Evolutionary conservation across 2,329 filamentous ascomycete species (phyloP).

Genomic region (Graphilbum fragrans): DNA sequence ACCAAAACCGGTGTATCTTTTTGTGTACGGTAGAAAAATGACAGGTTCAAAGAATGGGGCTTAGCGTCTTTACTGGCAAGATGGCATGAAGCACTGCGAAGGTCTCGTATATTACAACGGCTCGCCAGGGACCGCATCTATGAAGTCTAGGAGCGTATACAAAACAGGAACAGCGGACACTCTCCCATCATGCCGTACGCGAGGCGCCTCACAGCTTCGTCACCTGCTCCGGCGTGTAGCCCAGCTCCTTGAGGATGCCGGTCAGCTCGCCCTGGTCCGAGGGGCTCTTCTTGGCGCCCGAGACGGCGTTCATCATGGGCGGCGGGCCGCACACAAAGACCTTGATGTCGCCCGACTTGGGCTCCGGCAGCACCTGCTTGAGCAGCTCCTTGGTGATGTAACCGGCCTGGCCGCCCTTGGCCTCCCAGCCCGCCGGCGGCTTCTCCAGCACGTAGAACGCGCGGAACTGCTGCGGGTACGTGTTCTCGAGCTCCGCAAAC

Average conservation of each 20-base stretch:
- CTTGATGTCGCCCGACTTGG: slow-evolving; percentile 87
- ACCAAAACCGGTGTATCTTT: background rate
- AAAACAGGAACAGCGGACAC: background rate
- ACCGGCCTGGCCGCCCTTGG: slow-evolving; percentile 68
- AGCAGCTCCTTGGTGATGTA: slow-evolving; percentile 82
- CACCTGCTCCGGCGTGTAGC: slow-evolving; percentile 58
- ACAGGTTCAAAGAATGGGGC: too few relatives aligned
- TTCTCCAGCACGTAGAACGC: slow-evolving; percentile 91
- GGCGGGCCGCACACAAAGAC: slow-evolving; percentile 93
- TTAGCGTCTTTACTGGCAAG: too few relatives aligned
- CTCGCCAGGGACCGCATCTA: too few relatives aligned
- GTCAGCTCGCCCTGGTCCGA: slow-evolving; percentile 84
- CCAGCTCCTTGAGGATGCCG: slow-evolving; percentile 56
- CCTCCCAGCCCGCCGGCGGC: slow-evolving; percentile 42
- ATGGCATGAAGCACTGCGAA: too few relatives aligned
- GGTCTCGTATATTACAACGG: too few relatives aligned
- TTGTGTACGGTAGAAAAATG: too few relatives aligned
- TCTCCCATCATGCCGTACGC: background rate
- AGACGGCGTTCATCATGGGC: slow-evolving; percentile 85
- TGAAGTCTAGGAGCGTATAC: too few relatives aligned
- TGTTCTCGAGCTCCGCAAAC: slow-evolving; percentile 80
- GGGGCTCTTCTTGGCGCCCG: slow-evolving; percentile 82
- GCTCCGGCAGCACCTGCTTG: slow-evolving; percentile 89
- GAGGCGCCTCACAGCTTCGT: slow-evolving; percentile 65
- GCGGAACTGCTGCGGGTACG: slow-evolving; percentile 86